These are phyloP conservation scores for Fusarium heterosporum DNA, from an alignment of 2,329 filamentous ascomycete genomes.

Conservation along the genomic window DNA sequence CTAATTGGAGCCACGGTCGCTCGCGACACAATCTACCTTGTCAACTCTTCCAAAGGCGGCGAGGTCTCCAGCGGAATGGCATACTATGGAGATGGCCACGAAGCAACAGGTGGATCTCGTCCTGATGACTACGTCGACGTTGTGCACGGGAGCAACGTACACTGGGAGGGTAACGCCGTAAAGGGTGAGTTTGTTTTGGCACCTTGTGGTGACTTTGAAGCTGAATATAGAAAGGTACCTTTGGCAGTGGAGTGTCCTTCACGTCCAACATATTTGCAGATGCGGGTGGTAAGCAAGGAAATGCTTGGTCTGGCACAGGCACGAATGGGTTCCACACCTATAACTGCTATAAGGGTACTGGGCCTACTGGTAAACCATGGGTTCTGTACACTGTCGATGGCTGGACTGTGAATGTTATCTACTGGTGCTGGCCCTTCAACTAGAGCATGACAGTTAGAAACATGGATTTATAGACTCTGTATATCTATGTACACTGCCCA, in stretches of 20 bases:
- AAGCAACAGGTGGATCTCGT: background rate
- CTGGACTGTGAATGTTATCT: background rate
- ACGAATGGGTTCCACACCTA: background rate
- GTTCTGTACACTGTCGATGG: conserved; percentile 4
- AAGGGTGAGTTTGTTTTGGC: background rate
- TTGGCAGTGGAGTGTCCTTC: conserved; percentile 1
- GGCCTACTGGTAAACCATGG: background rate
- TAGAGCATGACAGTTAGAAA: background rate
- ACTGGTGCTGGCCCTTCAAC: background rate
- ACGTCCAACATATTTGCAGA: conserved; percentile 10
- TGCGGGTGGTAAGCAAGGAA: background rate
- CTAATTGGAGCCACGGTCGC: accelerated
- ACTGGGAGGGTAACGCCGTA: background rate
- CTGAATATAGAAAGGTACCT: background rate
- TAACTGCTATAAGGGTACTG: background rate
- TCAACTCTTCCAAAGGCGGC: conserved; percentile 2
- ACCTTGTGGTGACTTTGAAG: accelerated
- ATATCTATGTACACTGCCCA: no score
- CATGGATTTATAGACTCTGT: no score
- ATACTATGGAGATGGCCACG: background rate
- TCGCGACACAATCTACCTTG: background rate
- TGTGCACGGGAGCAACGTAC: background rate
- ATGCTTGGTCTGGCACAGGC: conserved; percentile 7
- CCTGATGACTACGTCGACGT: conserved; percentile 2
- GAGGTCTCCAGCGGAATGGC: conserved; percentile 11